phyloP scores from a whole-genome alignment of 331 rosid species.

The Malus hybrid region DNA sequence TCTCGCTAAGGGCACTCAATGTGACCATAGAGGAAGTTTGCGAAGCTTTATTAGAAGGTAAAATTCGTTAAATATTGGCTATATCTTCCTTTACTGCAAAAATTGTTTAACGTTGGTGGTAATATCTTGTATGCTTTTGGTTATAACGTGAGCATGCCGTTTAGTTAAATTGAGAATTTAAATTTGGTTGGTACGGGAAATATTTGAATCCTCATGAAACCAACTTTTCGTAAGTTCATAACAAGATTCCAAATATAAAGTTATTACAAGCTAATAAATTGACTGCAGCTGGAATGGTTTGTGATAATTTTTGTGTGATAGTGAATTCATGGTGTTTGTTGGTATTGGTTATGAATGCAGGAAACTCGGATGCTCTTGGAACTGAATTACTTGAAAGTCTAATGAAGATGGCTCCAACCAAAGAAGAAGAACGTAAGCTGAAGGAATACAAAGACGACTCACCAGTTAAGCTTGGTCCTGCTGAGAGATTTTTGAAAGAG shows the following conservation, averaged over 20 bases:
- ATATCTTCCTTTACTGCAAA: not conserved
- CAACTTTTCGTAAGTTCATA: not conserved
- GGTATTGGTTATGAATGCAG: constrained; percentile 26
- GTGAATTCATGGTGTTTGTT: not conserved
- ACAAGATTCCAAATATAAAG: not conserved
- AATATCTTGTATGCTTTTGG: not conserved
- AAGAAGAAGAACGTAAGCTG: constrained; percentile 91
- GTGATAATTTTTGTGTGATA: not conserved
- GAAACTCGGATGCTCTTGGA: constrained; percentile 84
- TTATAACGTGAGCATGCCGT: not conserved
- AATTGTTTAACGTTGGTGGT: not conserved
- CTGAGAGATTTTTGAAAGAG: constrained; percentile 91
- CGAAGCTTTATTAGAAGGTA: constrained; percentile 50
- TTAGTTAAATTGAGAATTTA: not conserved
- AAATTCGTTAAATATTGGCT: not conserved
- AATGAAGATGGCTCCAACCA: constrained; percentile 94
- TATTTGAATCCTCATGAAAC: not conserved
- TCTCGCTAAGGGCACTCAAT: constrained; percentile 74
- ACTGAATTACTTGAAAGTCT: constrained; percentile 82
- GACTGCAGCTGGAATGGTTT: not conserved
- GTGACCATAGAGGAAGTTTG: constrained; percentile 81
- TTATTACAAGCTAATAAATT: too few species aligned
- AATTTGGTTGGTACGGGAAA: not conserved
- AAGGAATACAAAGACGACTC: constrained; percentile 73
- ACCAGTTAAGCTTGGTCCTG: constrained; percentile 77